Evolutionary conservation across 805 yeast species (phyloP), one percentile per base, ranked within the genome.

Genomic region (Cyberlindnera americana): DNA sequence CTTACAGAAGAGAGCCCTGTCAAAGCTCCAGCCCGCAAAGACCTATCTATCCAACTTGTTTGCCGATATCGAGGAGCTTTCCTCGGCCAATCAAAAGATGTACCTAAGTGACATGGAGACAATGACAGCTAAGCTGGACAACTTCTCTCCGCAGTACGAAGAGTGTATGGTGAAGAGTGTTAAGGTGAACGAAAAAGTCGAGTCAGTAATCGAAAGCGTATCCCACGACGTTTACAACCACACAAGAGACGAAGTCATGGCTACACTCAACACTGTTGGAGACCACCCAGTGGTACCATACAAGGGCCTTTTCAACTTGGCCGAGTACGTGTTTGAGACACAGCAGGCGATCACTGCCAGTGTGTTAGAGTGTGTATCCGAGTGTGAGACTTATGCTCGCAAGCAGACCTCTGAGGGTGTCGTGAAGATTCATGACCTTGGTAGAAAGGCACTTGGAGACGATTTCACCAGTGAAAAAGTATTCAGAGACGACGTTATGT

Each of bases 21-120:
- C 98, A 0, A 93, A 93, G 58, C 67, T 93, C 12, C 73, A 87
- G 25, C 99, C 99, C 0, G 98, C 96, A 0, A 88, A 89, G 56
- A 90, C 82, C n/a, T 93, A 84, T 52, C 64, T 91, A 21, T 45
- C 70, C 15, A 91, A 89, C 52, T 56, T 90, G 11, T 71, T 85
- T 29, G 60, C 60, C 17, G 99, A 93, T 54, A 54, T 91, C 29
- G 65, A 66, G 35, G 62, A 65, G 1, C 66, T 93, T 16, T 72
- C 95, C 0, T 62, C 69, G 9, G 62, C 75, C n/a, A 93, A 90
- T 57, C 70, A 77, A 36, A 61, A 69, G n/a, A 64, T 75, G 12
- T 74, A 79, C 48, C 49, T 61, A 12, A 62, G 66, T 19, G 85
- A 79, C 41, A 72, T 70, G 36, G 69, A 69, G 4, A 60, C 67